Percentiles rank a stretch among this genome's conserved stretches.
Evolutionary conservation across 352 stramenopile genomes (phyloP).

Genomic region (Globisporangium alternatum): DNA sequence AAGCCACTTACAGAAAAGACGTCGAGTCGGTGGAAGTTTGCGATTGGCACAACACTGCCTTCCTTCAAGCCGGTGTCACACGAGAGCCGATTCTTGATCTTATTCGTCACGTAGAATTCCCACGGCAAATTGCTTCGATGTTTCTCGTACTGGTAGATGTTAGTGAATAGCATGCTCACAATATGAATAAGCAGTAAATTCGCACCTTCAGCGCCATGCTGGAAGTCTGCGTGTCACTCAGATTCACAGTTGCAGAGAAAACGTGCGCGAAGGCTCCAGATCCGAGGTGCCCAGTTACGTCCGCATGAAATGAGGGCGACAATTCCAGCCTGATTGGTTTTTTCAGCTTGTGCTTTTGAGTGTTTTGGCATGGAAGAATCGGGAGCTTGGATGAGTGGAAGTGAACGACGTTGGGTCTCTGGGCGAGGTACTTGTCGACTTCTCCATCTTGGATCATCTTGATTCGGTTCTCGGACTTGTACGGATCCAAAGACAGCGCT

Average conservation of each 20-base stretch:
- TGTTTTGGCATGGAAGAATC: slow-evolving; percentile 39
- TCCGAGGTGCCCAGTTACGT: slow-evolving; percentile 59
- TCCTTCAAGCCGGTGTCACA: slow-evolving; percentile 21
- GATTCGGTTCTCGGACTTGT: slow-evolving; percentile 43
- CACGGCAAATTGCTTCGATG: slow-evolving; percentile 65
- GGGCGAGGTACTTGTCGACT: slow-evolving; percentile 46
- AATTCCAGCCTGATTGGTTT: slow-evolving; percentile 41
- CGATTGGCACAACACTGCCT: slow-evolving; percentile 32
- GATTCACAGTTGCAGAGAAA: slow-evolving; percentile 47
- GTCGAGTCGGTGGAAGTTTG: slow-evolving; percentile 46
- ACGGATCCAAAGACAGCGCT: slow-evolving; percentile 43
- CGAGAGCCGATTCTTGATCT: slow-evolving; percentile 35
- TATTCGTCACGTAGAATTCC: slow-evolving; percentile 76
- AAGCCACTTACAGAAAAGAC: slow-evolving; percentile 47
- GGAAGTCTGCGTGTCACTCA: slow-evolving; percentile 19
- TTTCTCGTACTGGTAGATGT: slow-evolving; percentile 58
- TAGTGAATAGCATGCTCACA: not conserved
- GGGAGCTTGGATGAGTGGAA: slow-evolving; percentile 54
- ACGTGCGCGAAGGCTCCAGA: slow-evolving; percentile 76
- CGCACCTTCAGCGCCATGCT: slow-evolving; percentile 69
- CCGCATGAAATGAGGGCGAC: slow-evolving; percentile 27
- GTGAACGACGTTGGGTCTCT: slow-evolving; percentile 41
- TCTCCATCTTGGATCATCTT: slow-evolving; percentile 36
- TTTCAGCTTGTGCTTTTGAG: slow-evolving; percentile 51
- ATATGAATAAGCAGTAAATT: not conserved